phyloP scores from a whole-genome alignment of 2,329 filamentous ascomycete genomes.

The Curvularia eragrostidis region DNA sequence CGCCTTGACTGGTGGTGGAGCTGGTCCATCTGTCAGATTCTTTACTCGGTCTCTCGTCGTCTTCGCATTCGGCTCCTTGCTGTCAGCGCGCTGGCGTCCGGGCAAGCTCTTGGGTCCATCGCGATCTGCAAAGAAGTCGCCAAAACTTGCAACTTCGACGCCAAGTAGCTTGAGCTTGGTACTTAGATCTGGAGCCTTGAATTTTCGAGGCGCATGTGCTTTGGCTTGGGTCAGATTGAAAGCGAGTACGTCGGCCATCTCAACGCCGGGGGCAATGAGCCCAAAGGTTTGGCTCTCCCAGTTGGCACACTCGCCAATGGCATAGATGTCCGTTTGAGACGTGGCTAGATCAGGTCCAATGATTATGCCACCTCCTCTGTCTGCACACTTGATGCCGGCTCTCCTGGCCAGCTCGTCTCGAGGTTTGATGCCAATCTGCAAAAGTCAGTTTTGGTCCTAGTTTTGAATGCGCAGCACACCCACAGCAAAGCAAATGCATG shows the following conservation, averaged over 20 bases:
- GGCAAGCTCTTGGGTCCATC: constrained; percentile 82
- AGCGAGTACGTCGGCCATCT: constrained; percentile 90
- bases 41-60: constrained; percentile 55
- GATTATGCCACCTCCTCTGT: constrained; percentile 77
- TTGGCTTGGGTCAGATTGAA: constrained; percentile 90
- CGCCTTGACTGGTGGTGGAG: constrained; percentile 73
- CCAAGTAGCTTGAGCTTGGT: constrained; percentile 90
- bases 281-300: constrained; percentile 89
- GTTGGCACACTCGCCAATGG: constrained; percentile 89
- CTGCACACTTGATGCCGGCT: constrained; percentile 74
- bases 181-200: constrained; percentile 85
- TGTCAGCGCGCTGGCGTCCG: constrained; percentile 57
- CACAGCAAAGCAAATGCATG: constrained; percentile 82
- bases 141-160: constrained; percentile 90
- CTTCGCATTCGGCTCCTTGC: constrained; percentile 50
- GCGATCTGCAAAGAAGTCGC: constrained; percentile 89
- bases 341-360: constrained; percentile 72
- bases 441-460: constrained; percentile 14
- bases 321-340: constrained; percentile 76
- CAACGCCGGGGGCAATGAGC: constrained; percentile 85
- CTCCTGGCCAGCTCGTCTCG: constrained; percentile 76
- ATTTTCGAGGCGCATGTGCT: constrained; percentile 70
- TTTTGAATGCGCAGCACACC: constrained; percentile 27
- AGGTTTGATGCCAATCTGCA: constrained; percentile 76
- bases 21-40: constrained; percentile 61